Percentiles rank a stretch among this genome's conserved stretches.
These are phyloP conservation scores for Miscanthus sacchariflorus DNA, from an alignment of 202 grass and related monocot genomes.

Conservation along the genomic window DNA sequence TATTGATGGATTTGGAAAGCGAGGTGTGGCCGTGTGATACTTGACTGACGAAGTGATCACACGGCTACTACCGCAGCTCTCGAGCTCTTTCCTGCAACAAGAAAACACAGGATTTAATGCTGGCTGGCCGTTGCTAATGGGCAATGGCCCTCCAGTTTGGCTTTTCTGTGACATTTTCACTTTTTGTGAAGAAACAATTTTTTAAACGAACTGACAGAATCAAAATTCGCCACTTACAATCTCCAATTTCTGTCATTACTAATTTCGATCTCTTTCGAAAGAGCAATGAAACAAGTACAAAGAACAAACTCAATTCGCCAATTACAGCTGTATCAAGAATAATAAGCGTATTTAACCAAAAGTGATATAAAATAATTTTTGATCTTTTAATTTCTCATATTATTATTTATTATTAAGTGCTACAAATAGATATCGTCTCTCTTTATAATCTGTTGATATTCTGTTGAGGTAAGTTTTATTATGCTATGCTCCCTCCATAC, in stretches of 20 bases:
- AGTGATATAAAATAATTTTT: no score
- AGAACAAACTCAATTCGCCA: no score
- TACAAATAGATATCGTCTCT: no score
- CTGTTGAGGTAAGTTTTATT: no score
- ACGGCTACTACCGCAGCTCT: constrained; percentile 5
- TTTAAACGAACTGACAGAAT: background rate
- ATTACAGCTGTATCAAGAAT: no score
- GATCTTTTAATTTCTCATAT: no score
- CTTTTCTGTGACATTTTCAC: constrained; percentile 52
- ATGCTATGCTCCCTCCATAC: no score
- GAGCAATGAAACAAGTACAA: background rate
- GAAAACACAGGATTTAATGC: constrained; percentile 56
- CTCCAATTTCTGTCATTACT: background rate
- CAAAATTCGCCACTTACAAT: background rate
- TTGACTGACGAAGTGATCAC: background rate
- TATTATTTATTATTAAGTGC: no score
- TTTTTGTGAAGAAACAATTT: background rate
- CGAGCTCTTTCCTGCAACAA: constrained; percentile 29
- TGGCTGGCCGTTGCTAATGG: constrained; percentile 24
- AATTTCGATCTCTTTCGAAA: background rate
- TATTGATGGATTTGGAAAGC: constrained; percentile 23
- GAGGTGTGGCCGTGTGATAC: constrained; percentile 1
- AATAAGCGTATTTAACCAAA: no score
- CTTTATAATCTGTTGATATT: no score
- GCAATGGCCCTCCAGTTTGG: constrained; percentile 53